Conservation (phyloP, 305 asterid genomes). For the Andrographis paniculata region DNA sequence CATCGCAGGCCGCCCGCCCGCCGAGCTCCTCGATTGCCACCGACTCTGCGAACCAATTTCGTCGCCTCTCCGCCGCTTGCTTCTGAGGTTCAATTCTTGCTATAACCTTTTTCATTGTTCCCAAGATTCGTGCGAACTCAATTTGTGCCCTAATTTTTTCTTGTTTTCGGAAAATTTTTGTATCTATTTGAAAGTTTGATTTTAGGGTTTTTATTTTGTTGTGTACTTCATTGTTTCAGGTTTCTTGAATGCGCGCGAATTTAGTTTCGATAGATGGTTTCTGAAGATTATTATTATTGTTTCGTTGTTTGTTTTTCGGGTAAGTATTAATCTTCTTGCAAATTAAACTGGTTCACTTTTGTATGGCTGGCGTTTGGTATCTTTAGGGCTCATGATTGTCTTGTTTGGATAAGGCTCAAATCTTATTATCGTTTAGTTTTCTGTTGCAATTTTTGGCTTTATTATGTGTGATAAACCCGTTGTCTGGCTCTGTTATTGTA, state of each 20-base stretch:
- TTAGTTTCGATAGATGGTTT: constrained; percentile 11
- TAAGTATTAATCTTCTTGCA: constrained; percentile 4
- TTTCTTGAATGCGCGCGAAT: constrained; percentile 10
- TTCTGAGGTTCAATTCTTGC: constrained; percentile 1
- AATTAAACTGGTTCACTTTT: constrained; percentile 4
- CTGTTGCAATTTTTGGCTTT: too few species aligned
- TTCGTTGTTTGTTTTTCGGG: constrained; percentile 4
- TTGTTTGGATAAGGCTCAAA: constrained; percentile 2
- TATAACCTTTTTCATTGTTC: not conserved
- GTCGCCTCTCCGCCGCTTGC: constrained; percentile 6
- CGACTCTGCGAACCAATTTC: not conserved
- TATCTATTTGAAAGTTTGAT: constrained; percentile 1
- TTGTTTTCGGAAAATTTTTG: too few species aligned
- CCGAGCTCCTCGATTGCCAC: constrained; percentile 7
- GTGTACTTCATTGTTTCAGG: not conserved
- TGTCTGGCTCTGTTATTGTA: constrained; percentile 10
- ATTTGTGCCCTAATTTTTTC: constrained; percentile 15
- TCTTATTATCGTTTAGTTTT: not conserved
- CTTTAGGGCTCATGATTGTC: not conserved
- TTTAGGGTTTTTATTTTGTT: not conserved
- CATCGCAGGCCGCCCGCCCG: constrained; percentile 16
- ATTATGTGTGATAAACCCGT: not conserved
- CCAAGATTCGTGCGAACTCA: not conserved
- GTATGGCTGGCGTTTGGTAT: not conserved
- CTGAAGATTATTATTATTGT: not conserved